A percentile compares a stretch with the other conserved stretches of the same genome.
Conservation (phyloP, 1,139 yeast genomes). For the Kurtzmaniella quercitrusa region DNA sequence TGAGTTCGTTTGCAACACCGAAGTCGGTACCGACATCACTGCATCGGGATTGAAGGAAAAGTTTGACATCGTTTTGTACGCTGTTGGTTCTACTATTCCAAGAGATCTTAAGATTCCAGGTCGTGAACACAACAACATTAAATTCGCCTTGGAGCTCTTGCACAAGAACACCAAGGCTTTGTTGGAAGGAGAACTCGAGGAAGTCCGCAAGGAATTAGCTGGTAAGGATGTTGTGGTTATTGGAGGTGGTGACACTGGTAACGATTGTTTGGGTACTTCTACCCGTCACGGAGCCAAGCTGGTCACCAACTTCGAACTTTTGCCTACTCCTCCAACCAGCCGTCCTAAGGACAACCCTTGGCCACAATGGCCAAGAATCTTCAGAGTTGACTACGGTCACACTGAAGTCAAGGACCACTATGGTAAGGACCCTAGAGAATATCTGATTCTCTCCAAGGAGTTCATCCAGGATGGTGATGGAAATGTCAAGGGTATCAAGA, state of each 20-base stretch:
- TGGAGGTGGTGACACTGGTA: conserved; percentile 99
- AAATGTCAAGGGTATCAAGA: conserved; percentile 87
- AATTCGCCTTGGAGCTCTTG: conserved; percentile 91
- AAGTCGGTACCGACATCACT: conserved; percentile 78
- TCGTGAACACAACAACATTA: conserved; percentile 83
- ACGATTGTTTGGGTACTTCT: conserved; percentile 96
- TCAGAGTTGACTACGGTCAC: conserved; percentile 98
- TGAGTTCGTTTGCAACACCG: conserved; percentile 67
- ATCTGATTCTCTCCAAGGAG: conserved; percentile 90
- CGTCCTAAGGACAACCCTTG: conserved; percentile 97
- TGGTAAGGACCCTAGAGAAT: conserved; percentile 97
- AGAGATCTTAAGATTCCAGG: conserved; percentile 94
- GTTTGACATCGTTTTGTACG: conserved; percentile 81
- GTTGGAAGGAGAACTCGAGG: conserved; percentile 75
- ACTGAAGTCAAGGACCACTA: conserved; percentile 91
- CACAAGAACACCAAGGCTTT: conserved; percentile 87
- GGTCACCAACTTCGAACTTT: conserved; percentile 90
- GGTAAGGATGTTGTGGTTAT: conserved; percentile 93
- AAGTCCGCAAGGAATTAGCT: conserved; percentile 62
- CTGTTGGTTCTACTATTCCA: conserved; percentile 97
- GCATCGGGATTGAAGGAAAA: conserved; percentile 61
- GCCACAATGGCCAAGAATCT: conserved; percentile 99
- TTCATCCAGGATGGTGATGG: conserved; percentile 94
- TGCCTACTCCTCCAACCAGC: conserved; percentile 84
- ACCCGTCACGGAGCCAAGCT: conserved; percentile 96